Evolutionary conservation across 2,329 filamentous ascomycete genomes (phyloP), one percentile per base, ranked within the genome.

Genomic region (Alternaria sp.): DNA sequence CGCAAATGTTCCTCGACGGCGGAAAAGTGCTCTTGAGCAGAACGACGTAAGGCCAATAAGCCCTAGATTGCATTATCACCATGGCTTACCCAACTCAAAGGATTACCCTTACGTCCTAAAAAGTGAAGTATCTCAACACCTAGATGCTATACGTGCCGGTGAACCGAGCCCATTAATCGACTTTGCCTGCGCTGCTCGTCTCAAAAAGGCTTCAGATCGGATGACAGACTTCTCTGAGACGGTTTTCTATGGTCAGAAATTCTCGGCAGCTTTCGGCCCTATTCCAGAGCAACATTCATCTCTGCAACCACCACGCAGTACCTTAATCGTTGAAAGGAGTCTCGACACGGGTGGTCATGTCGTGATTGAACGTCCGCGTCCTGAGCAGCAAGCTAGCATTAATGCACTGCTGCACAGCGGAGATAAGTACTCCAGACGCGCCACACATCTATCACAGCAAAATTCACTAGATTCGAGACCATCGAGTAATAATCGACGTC

Each of bases 1-100:
- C 18, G 54, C 12, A 6, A 10, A 38, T 5, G 5, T 11, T 18
- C 22, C n/a, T 32, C 28, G 3, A 10, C 40, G 38, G 16, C 27
- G 25, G 27, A 18, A 22, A 44, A 40, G 30, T 14, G 41, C 27
- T 57, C 41, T 27, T 10, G 30, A 38, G 27, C 12, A 8, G 3
- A 28, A 34, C 8, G 27, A 46, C 25, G 49, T 44, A 22, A 61
- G 58, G 46, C 56, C 65, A 20, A 51, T 40, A 4, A 67, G 58
- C 20, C 72, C 70, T 7, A 70, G 64, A 49, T 41, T 76, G 5
- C 70, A 76, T 49, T 59, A 68, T 34, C 30, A 73, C 10, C 65
- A 62, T 51, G 60, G 60, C 30, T 54, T 72, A 32, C 60, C 68
- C 5, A 38, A 57, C 25, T 52, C 68, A 14, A 62, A 68, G 22